Percentiles rank a stretch among this genome's conserved stretches.
These are phyloP conservation scores for Thermothelomyces thermophilus DNA, from an alignment of 2,329 filamentous ascomycete genomes.

Conservation along the genomic window DNA sequence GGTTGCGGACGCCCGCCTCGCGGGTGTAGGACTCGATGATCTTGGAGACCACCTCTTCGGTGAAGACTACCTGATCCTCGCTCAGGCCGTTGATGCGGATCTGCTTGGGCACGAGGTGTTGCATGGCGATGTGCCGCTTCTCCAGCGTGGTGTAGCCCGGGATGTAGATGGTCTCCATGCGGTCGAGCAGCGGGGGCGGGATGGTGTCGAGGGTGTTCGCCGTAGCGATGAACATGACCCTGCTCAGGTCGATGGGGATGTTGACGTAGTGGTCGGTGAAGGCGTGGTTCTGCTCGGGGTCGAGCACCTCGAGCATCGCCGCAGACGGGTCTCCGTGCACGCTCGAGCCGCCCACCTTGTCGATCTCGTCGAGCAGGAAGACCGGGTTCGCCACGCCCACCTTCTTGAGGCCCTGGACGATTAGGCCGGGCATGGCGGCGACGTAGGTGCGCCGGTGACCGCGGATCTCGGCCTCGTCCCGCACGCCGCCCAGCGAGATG, in stretches of 20 bases:
- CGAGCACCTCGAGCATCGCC: conserved; percentile 95
- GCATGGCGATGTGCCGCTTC: conserved; percentile 88
- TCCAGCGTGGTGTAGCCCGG: conserved; percentile 95
- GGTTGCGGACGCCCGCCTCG: conserved; percentile 89
- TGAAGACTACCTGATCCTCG: conserved; percentile 67
- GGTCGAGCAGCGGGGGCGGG: conserved; percentile 83
- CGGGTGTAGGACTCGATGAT: conserved; percentile 96
- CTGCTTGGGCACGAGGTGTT: conserved; percentile 95
- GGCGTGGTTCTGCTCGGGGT: conserved; percentile 92
- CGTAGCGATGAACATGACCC: conserved; percentile 94
- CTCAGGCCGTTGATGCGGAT: conserved; percentile 81
- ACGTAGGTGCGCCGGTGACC: conserved; percentile 95
- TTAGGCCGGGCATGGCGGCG: conserved; percentile 94
- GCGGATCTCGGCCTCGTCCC: conserved; percentile 94
- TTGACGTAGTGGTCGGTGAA: conserved; percentile 97
- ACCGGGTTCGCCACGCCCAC: conserved; percentile 94
- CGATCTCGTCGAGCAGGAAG: conserved; percentile 92
- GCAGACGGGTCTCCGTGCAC: conserved; percentile 94
- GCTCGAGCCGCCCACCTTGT: conserved; percentile 88
- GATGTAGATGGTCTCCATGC: conserved; percentile 93
- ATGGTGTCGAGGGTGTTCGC: conserved; percentile 95
- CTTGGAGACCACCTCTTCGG: conserved; percentile 81
- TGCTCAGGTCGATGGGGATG: conserved; percentile 91
- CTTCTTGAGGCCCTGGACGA: conserved; percentile 91
- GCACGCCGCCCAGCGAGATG: conserved; percentile 90